phyloP scores from a whole-genome alignment of 2,329 filamentous ascomycete species.

The Tolypocladium sp. region DNA sequence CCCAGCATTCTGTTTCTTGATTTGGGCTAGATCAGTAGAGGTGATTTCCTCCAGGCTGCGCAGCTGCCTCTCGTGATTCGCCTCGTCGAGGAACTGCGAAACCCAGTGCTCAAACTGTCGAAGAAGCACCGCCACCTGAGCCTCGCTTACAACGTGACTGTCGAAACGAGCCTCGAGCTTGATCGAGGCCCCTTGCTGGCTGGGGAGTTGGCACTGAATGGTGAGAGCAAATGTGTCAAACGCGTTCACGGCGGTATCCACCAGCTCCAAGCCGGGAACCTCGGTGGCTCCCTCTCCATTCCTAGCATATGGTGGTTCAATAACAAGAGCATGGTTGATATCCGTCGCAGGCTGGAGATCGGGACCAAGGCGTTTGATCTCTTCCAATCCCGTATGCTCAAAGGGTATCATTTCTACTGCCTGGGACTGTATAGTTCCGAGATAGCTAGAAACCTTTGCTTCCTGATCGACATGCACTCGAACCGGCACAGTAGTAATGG shows the following conservation, averaged over 20 bases:
- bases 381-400: neutral
- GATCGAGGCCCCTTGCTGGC: neutral
- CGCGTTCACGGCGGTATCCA: neutral
- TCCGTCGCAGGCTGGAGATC: neutral
- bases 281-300: neutral
- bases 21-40: neutral
- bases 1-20: neutral
- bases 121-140: neutral
- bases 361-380: neutral
- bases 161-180: neutral
- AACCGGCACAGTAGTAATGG: neutral
- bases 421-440: neutral
- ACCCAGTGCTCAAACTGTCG: neutral
- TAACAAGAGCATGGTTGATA: neutral
- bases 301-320: neutral
- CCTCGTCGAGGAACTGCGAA: neutral
- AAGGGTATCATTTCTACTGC: neutral
- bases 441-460: neutral
- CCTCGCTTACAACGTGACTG: neutral
- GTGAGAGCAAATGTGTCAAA: neutral
- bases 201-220: neutral
- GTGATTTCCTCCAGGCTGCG: neutral
- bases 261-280: neutral
- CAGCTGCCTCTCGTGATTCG: neutral
- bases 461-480: neutral